Percentiles rank a stretch among this genome's conserved stretches.
phyloP scores from a whole-genome alignment of 225 moss, liverwort and hornwort genomes.

The Polytrichum formosum region DNA sequence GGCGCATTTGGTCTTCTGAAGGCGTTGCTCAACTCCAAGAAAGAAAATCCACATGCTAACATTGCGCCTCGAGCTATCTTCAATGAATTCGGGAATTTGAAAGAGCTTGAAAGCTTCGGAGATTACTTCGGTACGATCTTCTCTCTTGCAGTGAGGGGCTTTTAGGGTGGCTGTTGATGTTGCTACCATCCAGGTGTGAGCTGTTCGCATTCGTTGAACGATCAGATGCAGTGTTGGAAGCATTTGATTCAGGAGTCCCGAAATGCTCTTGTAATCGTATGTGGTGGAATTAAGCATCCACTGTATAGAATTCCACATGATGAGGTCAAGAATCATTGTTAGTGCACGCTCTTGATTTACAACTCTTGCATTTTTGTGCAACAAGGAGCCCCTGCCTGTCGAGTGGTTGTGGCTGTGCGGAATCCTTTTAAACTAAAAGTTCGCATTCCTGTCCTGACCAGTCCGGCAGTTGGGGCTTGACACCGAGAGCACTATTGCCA shows the following conservation, averaged over 20 bases:
- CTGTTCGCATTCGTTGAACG: too few relatives aligned
- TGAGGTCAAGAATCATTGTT: too few relatives aligned
- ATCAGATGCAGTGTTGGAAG: too few relatives aligned
- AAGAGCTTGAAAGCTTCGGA: constrained; percentile 43
- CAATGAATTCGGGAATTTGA: constrained; percentile 29
- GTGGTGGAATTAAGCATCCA: too few relatives aligned
- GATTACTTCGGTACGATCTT: constrained; percentile 46
- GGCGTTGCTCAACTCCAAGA: constrained; percentile 20
- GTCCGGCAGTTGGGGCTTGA: constrained; percentile 53
- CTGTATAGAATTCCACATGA: too few relatives aligned
- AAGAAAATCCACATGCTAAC: constrained; percentile 19
- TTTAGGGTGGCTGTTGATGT: too few relatives aligned
- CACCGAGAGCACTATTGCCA: constrained; percentile 18
- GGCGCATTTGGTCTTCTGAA: constrained; percentile 13
- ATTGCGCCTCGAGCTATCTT: constrained; percentile 19
- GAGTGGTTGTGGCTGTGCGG: not conserved
- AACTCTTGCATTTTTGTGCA: too few relatives aligned
- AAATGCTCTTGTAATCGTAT: too few relatives aligned
- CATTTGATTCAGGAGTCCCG: too few relatives aligned
- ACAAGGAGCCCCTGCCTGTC: too few relatives aligned
- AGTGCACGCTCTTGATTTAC: not conserved
- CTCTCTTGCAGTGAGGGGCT: not conserved
- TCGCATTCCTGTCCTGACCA: constrained; percentile 14
- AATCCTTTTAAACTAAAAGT: not conserved
- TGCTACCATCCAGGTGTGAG: too few relatives aligned